phyloP scores from a whole-genome alignment of 2,329 filamentous ascomycete species.

The Pezicula radicicola region DNA sequence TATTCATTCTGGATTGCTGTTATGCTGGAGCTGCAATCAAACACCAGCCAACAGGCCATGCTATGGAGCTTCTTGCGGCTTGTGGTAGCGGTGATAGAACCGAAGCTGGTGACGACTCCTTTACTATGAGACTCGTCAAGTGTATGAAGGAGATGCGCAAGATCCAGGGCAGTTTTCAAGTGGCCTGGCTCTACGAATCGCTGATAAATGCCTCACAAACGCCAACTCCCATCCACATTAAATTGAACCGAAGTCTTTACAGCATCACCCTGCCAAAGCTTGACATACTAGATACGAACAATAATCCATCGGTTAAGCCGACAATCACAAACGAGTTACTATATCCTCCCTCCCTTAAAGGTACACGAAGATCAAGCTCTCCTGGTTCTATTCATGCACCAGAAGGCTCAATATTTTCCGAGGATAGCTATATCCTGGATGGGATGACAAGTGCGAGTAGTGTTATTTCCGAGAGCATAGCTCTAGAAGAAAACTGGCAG shows the following conservation, averaged over 20 bases:
- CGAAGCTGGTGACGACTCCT: not conserved
- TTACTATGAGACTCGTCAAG: not conserved
- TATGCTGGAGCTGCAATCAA: not conserved
- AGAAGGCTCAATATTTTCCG: too few relatives aligned
- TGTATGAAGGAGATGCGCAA: not conserved
- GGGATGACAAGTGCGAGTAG: too few relatives aligned
- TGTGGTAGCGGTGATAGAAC: not conserved
- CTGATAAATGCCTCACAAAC: not conserved
- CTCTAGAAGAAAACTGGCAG: not conserved
- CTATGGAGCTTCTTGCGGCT: not conserved
- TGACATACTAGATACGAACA: not conserved
- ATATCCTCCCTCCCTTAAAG: not conserved
- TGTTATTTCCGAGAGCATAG: too few relatives aligned
- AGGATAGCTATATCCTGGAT: too few relatives aligned
- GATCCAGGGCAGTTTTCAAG: not conserved
- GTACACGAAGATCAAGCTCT: not conserved
- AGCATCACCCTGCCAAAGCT: not conserved
- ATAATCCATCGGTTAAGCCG: too few relatives aligned
- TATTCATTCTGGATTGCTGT: constrained; percentile 1
- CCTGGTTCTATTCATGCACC: too few relatives aligned
- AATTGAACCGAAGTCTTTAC: not conserved
- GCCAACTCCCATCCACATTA: not conserved
- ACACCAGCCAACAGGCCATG: not conserved
- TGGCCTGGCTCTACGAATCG: not conserved
- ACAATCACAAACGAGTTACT: not conserved